These are phyloP conservation scores for Fusarium sp. DNA, from an alignment of 2,329 filamentous ascomycete genomes.

Conservation along the genomic window DNA sequence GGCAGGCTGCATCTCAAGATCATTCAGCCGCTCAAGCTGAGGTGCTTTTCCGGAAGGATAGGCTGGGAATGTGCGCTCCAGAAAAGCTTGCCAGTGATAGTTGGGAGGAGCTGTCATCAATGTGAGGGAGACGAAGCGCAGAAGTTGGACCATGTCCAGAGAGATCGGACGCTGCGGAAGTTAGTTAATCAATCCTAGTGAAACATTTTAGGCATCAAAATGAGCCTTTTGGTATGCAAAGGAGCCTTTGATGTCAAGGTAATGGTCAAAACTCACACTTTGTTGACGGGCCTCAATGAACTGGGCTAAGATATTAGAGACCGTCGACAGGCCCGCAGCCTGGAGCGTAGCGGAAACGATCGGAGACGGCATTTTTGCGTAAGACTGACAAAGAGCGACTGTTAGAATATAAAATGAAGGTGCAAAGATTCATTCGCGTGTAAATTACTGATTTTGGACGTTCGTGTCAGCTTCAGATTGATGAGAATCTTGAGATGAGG, in stretches of 20 bases:
- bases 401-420: neutral
- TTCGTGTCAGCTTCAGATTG: constrained; percentile 13
- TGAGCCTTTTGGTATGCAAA: neutral
- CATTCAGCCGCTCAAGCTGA: constrained; percentile 29
- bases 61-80: constrained; percentile 66
- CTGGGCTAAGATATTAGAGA: constrained; percentile 68
- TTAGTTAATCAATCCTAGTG: neutral
- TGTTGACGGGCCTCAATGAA: constrained; percentile 63
- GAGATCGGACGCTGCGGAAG: constrained; percentile 51
- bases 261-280: constrained; percentile 50
- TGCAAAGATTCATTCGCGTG: neutral
- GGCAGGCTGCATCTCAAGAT: constrained; percentile 49
- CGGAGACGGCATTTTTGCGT: constrained; percentile 58
- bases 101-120: constrained; percentile 68
- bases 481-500: constrained; percentile 21
- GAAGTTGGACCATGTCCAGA: constrained; percentile 61
- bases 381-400: constrained; percentile 5
- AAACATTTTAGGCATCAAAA: no score
- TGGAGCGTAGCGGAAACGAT: constrained; percentile 67
- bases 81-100: constrained; percentile 68
- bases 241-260: no score
- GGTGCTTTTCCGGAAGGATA: constrained; percentile 44
- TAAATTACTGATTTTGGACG: neutral
- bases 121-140: constrained; percentile 67
- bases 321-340: constrained; percentile 63